Conservation (phyloP, 768 basidiomycete species). For the Boletus sensibilis region DNA sequence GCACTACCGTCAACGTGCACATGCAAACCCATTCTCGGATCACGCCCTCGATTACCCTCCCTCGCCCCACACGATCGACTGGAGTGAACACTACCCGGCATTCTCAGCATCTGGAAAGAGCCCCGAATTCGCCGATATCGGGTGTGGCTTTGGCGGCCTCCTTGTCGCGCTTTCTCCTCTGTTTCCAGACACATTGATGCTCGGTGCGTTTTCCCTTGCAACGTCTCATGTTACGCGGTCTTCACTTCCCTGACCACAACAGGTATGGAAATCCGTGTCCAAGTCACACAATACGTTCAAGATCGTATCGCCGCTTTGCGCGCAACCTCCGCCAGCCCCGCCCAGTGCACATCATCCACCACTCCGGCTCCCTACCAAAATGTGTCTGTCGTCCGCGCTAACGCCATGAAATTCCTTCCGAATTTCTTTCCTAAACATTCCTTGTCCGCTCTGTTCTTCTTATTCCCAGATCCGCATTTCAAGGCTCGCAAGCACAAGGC, state of each 20-base stretch:
- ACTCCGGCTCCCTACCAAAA: conserved; percentile 67
- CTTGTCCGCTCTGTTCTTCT: conserved; percentile 90
- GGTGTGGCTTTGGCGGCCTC: conserved; percentile 97
- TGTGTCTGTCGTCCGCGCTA: conserved; percentile 90
- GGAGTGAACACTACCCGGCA: conserved; percentile 80
- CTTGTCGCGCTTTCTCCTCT: conserved; percentile 84
- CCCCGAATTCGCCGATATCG: conserved; percentile 95
- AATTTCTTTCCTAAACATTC: conserved; percentile 94
- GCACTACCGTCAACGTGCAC: conserved; percentile 80
- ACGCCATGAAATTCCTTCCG: conserved; percentile 98
- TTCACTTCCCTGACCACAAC: background rate
- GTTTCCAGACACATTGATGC: conserved; percentile 89
- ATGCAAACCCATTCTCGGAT: conserved; percentile 85
- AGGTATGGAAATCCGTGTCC: conserved; percentile 97
- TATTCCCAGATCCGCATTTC: conserved; percentile 99
- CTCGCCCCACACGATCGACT: conserved; percentile 74
- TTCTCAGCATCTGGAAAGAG: conserved; percentile 55
- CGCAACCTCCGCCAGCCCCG: conserved; percentile 43
- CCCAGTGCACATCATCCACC: conserved; percentile 21
- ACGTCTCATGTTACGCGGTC: background rate
- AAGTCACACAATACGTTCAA: conserved; percentile 94
- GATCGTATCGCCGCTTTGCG: conserved; percentile 94
- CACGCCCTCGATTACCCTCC: conserved; percentile 86
- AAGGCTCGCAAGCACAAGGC: conserved; percentile 98
- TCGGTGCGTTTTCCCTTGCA: conserved; percentile 58